Base-by-base conservation (phyloP, 2,329 filamentous ascomycete genomes). In the Trichoderma sp. region DNA sequence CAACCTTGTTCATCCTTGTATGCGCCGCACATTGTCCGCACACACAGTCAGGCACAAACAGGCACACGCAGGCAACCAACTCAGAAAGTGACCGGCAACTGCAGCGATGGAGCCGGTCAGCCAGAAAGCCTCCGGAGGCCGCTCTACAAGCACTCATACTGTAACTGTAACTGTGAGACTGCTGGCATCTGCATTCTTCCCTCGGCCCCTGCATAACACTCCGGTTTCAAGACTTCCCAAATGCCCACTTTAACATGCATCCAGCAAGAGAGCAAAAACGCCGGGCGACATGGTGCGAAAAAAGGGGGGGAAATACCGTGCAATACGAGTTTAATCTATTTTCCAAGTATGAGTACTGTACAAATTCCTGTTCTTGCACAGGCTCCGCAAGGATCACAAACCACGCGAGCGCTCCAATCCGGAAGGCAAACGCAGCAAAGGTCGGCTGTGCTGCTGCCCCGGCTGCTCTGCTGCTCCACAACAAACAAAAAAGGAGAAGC, bases 311-410 rank as follows among this genome's bases (percentile, higher is more conserved):
- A 2, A 15, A 66, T 56, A 34, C 47, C 63, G 47, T 66, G 32
- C 63, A 28, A 66, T 66, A 66, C 63, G 63, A 66, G 63, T 39
- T 39, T 66, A 36, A 57, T 66, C 57, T 60, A 34, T 39, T 39
- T 39, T 39, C 57, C 28, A 60, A 34, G 57, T 32, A 21, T 28
- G 28, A 60, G 1, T 1, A 21, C n/a, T n/a, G 43, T 47, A 47
- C 43, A 51, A 21, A 21, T 51, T 21, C 43, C n/a, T 21, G 2
- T 24, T 21, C n/a, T 47, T 47, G 43, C 43, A 28, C 30, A 12
- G n/a, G 11, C 63, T 26, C 28, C 21, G 63, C 64, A 67, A 57
- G 64, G 64, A 57, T 39, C 18, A 14, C 51, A 39, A 39, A 67
- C 64, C 64, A 56, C 51, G 51, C 64, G 47, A 58, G 12, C 32